These are phyloP conservation scores for Citrullus colocynthis DNA, from an alignment of 306 rosid genomes.

Conservation along the genomic window DNA sequence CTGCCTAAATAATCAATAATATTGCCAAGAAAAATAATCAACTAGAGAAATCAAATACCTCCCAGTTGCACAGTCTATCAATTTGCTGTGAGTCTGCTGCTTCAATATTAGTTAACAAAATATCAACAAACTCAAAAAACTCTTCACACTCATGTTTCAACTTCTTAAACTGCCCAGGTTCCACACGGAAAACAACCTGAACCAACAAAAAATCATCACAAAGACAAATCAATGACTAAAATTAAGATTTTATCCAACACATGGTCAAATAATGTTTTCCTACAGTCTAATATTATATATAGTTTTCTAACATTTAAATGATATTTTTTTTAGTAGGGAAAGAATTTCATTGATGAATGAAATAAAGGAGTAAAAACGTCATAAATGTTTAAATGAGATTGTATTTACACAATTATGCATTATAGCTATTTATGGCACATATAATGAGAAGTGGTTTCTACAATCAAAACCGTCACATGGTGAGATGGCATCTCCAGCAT, in stretches of 20 bases:
- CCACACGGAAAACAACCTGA: conserved; percentile 68
- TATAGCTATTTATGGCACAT: background rate
- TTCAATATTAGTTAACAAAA: conserved; percentile 23
- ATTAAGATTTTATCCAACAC: background rate
- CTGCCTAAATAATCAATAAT: background rate
- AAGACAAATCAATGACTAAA: background rate
- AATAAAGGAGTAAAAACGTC: too few relatives aligned
- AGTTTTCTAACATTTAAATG: background rate
- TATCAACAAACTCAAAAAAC: conserved; percentile 36
- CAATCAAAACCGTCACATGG: background rate
- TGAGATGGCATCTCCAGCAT: background rate
- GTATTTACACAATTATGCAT: background rate
- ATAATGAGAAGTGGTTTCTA: background rate
- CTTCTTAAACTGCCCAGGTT: conserved; percentile 48
- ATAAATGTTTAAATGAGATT: background rate
- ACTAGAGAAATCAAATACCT: conserved; percentile 29
- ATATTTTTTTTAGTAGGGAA: background rate
- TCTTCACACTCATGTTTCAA: conserved; percentile 54
- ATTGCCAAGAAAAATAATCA: background rate
- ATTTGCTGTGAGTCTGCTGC: conserved; percentile 31
- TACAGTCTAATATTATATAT: background rate
- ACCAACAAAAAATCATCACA: conserved; percentile 9
- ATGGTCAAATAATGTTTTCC: background rate
- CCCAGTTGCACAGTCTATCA: conserved; percentile 48
- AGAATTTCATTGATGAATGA: too few relatives aligned